These are phyloP conservation scores for Tetracladium marchalianum DNA, from an alignment of 495 filamentous ascomycete species.

Conservation along the genomic window DNA sequence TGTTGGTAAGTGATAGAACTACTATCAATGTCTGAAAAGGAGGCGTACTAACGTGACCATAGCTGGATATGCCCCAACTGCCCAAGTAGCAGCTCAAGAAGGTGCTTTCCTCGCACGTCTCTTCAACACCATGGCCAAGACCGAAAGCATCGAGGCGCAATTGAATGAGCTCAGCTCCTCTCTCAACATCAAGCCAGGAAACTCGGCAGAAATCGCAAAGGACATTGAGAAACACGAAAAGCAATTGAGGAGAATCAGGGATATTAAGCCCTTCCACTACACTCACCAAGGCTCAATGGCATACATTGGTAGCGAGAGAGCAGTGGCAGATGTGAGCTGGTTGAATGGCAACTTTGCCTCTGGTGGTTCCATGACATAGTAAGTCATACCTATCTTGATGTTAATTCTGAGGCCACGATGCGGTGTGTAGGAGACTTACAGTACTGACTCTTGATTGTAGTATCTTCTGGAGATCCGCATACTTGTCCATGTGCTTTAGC, in stretches of 20 bases:
- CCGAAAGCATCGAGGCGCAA: constrained; percentile 64
- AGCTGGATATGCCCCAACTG: constrained; percentile 94
- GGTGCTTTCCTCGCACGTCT: constrained; percentile 89
- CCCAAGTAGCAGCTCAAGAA: constrained; percentile 93
- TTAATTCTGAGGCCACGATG: constrained; percentile 3
- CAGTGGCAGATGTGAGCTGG: constrained; percentile 96
- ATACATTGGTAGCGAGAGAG: constrained; percentile 97
- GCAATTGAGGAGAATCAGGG: constrained; percentile 78
- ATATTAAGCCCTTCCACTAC: constrained; percentile 95
- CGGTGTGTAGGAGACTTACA: constrained; percentile 29
- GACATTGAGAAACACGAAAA: constrained; percentile 81
- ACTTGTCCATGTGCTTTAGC: constrained; percentile 99
- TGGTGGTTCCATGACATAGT: constrained; percentile 67
- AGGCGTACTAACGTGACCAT: constrained; percentile 25
- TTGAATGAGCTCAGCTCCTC: constrained; percentile 48
- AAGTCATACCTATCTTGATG: background rate
- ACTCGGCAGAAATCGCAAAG: constrained; percentile 52
- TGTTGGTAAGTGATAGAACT: constrained; percentile 22
- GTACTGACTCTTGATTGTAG: too few relatives aligned
- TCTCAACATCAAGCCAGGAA: constrained; percentile 34
- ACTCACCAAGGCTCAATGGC: constrained; percentile 92
- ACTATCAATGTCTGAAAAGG: constrained; percentile 52
- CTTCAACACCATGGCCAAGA: constrained; percentile 97
- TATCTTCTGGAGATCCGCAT: constrained; percentile 95
- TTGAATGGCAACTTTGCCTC: constrained; percentile 90